Percentiles rank a stretch among this genome's conserved stretches.
Conservation (phyloP, 768 basidiomycete genomes). For the Pulveroboletus sp. region DNA sequence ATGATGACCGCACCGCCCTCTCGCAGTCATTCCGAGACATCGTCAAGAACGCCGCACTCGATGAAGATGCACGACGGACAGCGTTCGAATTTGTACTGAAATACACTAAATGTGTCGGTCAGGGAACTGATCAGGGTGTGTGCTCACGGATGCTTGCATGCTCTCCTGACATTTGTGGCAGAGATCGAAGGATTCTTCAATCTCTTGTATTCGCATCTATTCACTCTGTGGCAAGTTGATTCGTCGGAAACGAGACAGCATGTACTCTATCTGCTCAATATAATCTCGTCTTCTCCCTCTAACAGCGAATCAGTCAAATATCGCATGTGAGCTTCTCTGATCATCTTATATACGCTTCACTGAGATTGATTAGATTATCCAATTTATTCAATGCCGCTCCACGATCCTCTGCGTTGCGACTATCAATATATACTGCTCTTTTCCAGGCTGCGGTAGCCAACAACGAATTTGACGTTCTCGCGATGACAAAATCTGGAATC, state of each 20-base stretch:
- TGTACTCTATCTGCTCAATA: constrained; percentile 45
- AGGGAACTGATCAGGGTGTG: constrained; percentile 74
- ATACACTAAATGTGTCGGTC: constrained; percentile 65
- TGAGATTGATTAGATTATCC: constrained; percentile 49
- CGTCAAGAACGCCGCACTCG: constrained; percentile 53
- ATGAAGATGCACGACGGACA: constrained; percentile 46
- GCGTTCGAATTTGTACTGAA: constrained; percentile 56
- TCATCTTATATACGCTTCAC: not conserved
- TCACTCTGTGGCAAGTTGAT: constrained; percentile 51
- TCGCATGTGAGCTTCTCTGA: constrained; percentile 49
- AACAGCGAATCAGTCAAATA: constrained; percentile 61
- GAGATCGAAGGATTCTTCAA: constrained; percentile 90
- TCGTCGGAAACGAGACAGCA: constrained; percentile 52
- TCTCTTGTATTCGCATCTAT: constrained; percentile 68
- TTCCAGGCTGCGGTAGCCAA: constrained; percentile 55
- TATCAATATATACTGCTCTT: constrained; percentile 57
- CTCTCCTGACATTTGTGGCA: constrained; percentile 24
- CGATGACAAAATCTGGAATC: constrained; percentile 55
- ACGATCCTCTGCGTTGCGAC: constrained; percentile 58
- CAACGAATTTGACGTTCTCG: constrained; percentile 58
- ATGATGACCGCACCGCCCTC: constrained; percentile 60
- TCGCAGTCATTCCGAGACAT: constrained; percentile 64
- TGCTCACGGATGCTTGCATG: constrained; percentile 1
- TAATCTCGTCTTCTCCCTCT: constrained; percentile 51
- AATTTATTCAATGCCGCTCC: constrained; percentile 79